Percentiles rank a stretch among this genome's conserved stretches.
phyloP scores from a whole-genome alignment of 306 rosid species.

The Crataegus laevigata region DNA sequence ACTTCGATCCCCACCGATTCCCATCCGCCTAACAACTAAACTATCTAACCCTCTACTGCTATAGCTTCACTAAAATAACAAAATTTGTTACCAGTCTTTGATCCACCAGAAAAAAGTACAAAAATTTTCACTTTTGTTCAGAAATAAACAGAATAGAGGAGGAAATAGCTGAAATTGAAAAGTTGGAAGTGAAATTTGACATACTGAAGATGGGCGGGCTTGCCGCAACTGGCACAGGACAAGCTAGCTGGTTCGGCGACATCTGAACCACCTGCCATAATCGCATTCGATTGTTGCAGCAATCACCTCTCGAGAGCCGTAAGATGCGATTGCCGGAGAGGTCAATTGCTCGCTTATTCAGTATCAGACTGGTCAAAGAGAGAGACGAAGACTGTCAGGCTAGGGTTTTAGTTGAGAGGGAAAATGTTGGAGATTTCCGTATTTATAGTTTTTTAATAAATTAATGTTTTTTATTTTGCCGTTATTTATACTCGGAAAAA shows the following conservation, averaged over 20 bases:
- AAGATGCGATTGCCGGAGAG: background rate
- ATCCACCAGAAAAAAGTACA: background rate
- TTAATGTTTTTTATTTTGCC: background rate
- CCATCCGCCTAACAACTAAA: no score
- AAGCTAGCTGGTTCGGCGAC: conserved; percentile 33
- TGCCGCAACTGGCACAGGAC: conserved; percentile 62
- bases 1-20: no score
- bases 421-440: background rate
- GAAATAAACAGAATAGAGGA: background rate
- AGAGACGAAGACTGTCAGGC: background rate
- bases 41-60: no score
- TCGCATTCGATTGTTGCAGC: background rate
- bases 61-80: no score
- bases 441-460: background rate
- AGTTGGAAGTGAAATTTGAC: background rate
- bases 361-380: background rate
- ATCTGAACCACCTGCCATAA: conserved; percentile 57
- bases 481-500: background rate
- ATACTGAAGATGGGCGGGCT: conserved; percentile 84
- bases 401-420: conserved; percentile 1
- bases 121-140: background rate
- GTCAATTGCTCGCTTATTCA: background rate
- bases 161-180: background rate
- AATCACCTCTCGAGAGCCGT: background rate
- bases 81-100: background rate